Conservation (phyloP, 2,329 filamentous ascomycete species). For the Colletotrichum euphorbiae region DNA sequence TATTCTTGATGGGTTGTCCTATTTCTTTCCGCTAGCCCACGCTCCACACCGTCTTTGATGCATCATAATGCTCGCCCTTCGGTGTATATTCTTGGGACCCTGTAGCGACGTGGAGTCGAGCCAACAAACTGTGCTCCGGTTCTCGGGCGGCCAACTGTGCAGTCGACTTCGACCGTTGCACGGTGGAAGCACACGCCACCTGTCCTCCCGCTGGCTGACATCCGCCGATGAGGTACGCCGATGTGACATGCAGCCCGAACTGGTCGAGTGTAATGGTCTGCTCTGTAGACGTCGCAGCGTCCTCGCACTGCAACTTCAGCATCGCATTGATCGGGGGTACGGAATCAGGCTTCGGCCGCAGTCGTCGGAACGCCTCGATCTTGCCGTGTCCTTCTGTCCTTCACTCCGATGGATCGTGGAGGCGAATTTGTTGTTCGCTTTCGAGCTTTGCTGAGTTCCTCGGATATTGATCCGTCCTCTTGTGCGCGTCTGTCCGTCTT, state of each 20-base stretch:
- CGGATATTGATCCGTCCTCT: slow-evolving; percentile 35
- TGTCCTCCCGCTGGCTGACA: neutral
- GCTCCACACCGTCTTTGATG: slow-evolving; percentile 21
- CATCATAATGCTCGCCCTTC: slow-evolving; percentile 19
- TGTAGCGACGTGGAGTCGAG: slow-evolving; percentile 1
- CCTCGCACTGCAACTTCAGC: neutral
- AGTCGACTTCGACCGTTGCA: neutral
- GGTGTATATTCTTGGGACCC: slow-evolving; percentile 4
- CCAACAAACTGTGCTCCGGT: neutral
- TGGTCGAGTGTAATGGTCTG: neutral
- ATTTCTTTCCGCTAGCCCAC: slow-evolving; percentile 17
- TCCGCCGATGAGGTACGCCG: neutral
- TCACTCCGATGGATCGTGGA: neutral
- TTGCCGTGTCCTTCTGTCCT: slow-evolving; percentile 7
- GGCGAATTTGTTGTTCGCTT: neutral
- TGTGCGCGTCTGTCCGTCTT: slow-evolving; percentile 26
- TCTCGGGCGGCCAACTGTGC: neutral
- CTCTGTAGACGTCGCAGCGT: slow-evolving; percentile 8
- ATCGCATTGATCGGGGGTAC: neutral
- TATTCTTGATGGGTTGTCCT: slow-evolving; percentile 32
- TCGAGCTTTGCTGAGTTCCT: slow-evolving; percentile 17
- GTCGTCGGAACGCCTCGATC: slow-evolving; percentile 17
- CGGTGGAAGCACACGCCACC: neutral
- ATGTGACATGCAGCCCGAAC: slow-evolving; percentile 1
- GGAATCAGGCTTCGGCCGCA: slow-evolving; percentile 5